These are phyloP conservation scores for Lactifluus subvellereus DNA, from an alignment of 768 basidiomycete genomes.

Conservation along the genomic window DNA sequence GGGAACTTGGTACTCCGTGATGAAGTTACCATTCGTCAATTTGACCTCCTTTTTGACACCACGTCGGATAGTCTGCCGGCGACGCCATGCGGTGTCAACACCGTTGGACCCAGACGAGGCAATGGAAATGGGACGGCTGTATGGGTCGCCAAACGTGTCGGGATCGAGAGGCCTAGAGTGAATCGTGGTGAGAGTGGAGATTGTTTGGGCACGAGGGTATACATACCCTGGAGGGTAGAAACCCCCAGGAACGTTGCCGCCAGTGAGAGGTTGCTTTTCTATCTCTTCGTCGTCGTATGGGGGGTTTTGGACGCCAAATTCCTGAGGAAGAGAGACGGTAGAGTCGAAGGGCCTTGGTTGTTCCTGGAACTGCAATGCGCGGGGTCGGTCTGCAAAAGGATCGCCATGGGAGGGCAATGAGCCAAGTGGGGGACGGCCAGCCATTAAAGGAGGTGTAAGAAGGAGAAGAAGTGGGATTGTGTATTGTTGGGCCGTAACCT, in stretches of 20 bases:
- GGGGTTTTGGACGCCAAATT: slow-evolving; percentile 38
- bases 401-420: slow-evolving; percentile 41
- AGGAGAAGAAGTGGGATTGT: neutral
- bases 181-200: slow-evolving; percentile 5
- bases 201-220: slow-evolving; percentile 5
- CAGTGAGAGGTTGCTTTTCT: slow-evolving; percentile 73
- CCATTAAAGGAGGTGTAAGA: slow-evolving; percentile 26
- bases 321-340: slow-evolving; percentile 47
- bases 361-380: slow-evolving; percentile 56
- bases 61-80: slow-evolving; percentile 87
- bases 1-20: slow-evolving; percentile 84
- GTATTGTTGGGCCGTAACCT: neutral
- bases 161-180: slow-evolving; percentile 42
- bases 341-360: slow-evolving; percentile 54
- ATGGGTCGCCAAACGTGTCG: slow-evolving; percentile 61
- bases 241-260: slow-evolving; percentile 52
- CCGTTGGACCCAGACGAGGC: slow-evolving; percentile 35
- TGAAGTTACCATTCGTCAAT: slow-evolving; percentile 89
- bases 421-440: slow-evolving; percentile 27
- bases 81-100: slow-evolving; percentile 44
- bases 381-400: slow-evolving; percentile 69
- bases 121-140: slow-evolving; percentile 41
- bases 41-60: slow-evolving; percentile 93
- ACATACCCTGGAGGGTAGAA: slow-evolving; percentile 75
- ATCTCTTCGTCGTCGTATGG: slow-evolving; percentile 60